Percentiles rank a stretch among this genome's conserved stretches.
Evolutionary conservation across 2,329 filamentous ascomycete genomes (phyloP).

Genomic region (Arachnopeziza araneosa): DNA sequence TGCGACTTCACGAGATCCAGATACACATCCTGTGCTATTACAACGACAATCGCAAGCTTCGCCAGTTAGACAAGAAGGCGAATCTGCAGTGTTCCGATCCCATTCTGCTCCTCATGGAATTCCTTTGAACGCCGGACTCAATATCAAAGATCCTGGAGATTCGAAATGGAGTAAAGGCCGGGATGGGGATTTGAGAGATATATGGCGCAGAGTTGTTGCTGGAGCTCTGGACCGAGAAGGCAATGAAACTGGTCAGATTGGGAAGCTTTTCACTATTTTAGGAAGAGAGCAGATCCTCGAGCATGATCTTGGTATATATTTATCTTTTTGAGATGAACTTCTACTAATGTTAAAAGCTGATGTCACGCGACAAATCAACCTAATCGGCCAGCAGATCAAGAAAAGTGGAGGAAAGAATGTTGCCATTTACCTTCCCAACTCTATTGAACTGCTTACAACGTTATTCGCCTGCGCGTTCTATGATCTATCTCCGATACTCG

Average conservation of each 20-base stretch:
- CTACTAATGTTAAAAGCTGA: slow-evolving; percentile 45
- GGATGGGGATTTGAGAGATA: slow-evolving; percentile 83
- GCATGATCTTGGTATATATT: slow-evolving; percentile 54
- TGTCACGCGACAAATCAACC: slow-evolving; percentile 78
- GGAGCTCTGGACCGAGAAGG: slow-evolving; percentile 61
- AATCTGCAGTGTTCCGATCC: slow-evolving; percentile 83
- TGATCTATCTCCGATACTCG: slow-evolving; percentile 67
- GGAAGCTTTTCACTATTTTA: slow-evolving; percentile 71
- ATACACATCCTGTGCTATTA: slow-evolving; percentile 87
- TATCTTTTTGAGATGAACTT: neutral
- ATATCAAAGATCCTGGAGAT: slow-evolving; percentile 73
- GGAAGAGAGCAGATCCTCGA: slow-evolving; percentile 71
- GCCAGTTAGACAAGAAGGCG: slow-evolving; percentile 73
- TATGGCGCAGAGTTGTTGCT: slow-evolving; percentile 72
- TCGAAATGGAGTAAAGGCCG: slow-evolving; percentile 79
- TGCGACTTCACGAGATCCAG: slow-evolving; percentile 69
- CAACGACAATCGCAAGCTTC: slow-evolving; percentile 76
- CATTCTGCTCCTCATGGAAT: slow-evolving; percentile 80
- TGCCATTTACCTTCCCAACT: slow-evolving; percentile 89
- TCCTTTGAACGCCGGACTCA: slow-evolving; percentile 69
- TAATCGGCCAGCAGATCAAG: slow-evolving; percentile 73
- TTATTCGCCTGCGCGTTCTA: slow-evolving; percentile 91
- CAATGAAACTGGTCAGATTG: slow-evolving; percentile 52
- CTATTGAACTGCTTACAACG: slow-evolving; percentile 74
- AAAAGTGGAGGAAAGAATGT: slow-evolving; percentile 69